Evolutionary conservation across 2,329 filamentous ascomycete genomes (phyloP).

Genomic region (Phoma herbarum): DNA sequence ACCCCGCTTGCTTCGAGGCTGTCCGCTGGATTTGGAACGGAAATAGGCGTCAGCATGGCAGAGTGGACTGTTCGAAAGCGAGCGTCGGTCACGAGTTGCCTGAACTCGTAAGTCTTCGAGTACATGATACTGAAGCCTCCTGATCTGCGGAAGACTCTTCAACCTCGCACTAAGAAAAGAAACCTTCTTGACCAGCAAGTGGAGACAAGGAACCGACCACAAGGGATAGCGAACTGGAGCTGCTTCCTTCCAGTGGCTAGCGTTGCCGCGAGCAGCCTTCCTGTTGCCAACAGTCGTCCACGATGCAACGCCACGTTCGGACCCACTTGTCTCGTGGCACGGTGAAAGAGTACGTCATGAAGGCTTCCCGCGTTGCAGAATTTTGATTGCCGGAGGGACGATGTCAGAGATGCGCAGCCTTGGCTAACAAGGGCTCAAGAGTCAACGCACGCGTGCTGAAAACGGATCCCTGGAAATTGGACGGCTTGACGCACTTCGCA

Average conservation of each 20-base stretch:
- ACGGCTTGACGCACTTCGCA: constrained; percentile 38
- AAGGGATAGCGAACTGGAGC: constrained; percentile 30
- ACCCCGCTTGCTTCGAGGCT: constrained; percentile 5
- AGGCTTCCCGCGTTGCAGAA: constrained; percentile 46
- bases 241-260: constrained; percentile 20
- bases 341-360: constrained; percentile 48
- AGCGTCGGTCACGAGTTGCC: background rate
- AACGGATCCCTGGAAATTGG: constrained; percentile 24
- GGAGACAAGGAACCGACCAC: constrained; percentile 25
- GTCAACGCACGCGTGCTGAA: constrained; percentile 16
- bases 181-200: constrained; percentile 19
- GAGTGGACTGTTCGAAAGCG: too few relatives aligned
- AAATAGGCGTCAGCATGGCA: constrained; percentile 4
- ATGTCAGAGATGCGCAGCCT: constrained; percentile 39
- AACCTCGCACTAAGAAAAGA: constrained; percentile 19
- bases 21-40: constrained; percentile 7
- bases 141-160: background rate
- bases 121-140: background rate
- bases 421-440: constrained; percentile 18
- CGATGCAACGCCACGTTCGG: constrained; percentile 48
- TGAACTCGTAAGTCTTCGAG: background rate
- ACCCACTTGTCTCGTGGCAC: constrained; percentile 50
- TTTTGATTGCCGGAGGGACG: constrained; percentile 45
- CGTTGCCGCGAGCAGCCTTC: constrained; percentile 23
- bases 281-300: constrained; percentile 33